Evolutionary conservation across 176 grass and related monocot genomes (phyloP).

Genomic region (Chrysopogon serrulatus): DNA sequence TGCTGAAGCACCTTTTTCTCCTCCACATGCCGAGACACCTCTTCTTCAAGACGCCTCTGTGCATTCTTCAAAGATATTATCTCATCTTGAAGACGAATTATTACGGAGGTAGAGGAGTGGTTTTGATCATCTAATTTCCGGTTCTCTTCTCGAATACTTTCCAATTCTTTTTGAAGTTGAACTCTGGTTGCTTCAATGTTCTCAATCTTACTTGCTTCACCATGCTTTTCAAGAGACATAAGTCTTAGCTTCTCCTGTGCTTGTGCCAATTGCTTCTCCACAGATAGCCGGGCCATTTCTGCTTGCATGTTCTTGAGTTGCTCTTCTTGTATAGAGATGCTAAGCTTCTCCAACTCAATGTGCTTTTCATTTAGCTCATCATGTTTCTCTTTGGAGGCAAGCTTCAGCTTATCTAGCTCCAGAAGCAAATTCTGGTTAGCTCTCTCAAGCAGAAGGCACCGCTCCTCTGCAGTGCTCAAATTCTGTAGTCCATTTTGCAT

Average conservation of each 20-base stretch:
- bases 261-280: constrained; percentile 65
- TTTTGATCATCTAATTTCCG: constrained; percentile 63
- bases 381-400: constrained; percentile 51
- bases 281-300: constrained; percentile 57
- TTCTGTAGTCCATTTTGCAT: constrained; percentile 54
- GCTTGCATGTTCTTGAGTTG: constrained; percentile 72
- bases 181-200: constrained; percentile 51
- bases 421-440: constrained; percentile 53
- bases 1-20: constrained; percentile 70
- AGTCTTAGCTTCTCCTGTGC: constrained; percentile 68
- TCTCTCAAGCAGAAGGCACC: constrained; percentile 55
- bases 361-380: constrained; percentile 56
- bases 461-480: constrained; percentile 51
- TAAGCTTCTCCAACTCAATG: constrained; percentile 70
- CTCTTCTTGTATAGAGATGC: constrained; percentile 71
- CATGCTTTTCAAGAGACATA: constrained; percentile 59
- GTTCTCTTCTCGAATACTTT: constrained; percentile 67
- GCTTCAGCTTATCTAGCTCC: constrained; percentile 71
- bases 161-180: constrained; percentile 49
- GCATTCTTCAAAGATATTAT: constrained; percentile 76
- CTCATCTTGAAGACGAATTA: constrained; percentile 85
- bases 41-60: constrained; percentile 58
- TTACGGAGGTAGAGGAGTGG: constrained; percentile 50
- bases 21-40: constrained; percentile 51
- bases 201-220: constrained; percentile 51